Evolutionary conservation across 305 asterid species (phyloP), one percentile per base, ranked within the genome.

Genomic region (Fraxinus paxiana): DNA sequence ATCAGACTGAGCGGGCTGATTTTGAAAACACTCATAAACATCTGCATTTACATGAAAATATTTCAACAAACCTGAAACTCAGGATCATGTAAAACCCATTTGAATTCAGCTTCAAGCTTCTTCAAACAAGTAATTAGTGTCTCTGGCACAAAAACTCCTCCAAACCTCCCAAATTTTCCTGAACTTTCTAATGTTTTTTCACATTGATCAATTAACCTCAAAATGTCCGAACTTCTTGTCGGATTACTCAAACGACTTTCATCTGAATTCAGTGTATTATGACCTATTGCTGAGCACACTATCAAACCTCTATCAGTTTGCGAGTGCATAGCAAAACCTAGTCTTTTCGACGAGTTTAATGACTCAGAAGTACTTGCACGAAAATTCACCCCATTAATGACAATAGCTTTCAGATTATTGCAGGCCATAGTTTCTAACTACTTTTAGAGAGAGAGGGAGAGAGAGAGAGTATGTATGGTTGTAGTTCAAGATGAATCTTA

Each of bases 101-200:
- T 79, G 86, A 93, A 92, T 43, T 92, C 97, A 67, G 78, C 80
- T 6, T 54, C 92, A 71, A 93, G 98, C 84, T 26, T 83, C 80
- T 77, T 83, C 84, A 95, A 89, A 83, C 88, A 77, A 70, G 82
- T 35, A 3, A 93, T 88, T 2, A 93, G 88, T 1, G 93, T 90
- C 84, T 95, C 97, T 0, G 95, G 97, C 34, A 95, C 97, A 43
- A 91, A 92, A 26, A 81, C 78, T 41, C 98, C 98, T 48, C 98
- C 98, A 6, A 84, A 95, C 78, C 80, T 87, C 0, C 98, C 98
- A 7, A 88, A 91, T 43, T 92, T 93, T 28, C 97, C 97, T 0
- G 85, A 87, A 56, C 69, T 82, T 6, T 31, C n/a, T 35, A 41
- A 43, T 0, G 73, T 73, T 54, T 86, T 73, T 10, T 85, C 84